These are phyloP conservation scores for Coprinellus micaceus DNA, from an alignment of 768 basidiomycete species.

Conservation along the genomic window DNA sequence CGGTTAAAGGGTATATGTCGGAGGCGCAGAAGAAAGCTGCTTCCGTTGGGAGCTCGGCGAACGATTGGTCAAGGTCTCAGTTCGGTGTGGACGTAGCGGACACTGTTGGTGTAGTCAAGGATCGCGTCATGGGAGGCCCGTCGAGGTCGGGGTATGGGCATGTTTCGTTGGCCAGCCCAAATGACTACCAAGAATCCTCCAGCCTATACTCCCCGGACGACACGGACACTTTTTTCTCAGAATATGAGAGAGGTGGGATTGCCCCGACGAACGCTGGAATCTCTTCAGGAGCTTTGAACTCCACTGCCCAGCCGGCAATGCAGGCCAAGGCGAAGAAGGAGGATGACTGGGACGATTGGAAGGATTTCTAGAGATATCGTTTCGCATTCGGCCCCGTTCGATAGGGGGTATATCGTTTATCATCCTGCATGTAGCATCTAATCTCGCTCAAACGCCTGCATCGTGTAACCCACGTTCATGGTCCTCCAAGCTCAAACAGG, in stretches of 20 bases:
- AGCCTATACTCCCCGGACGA: conserved; percentile 54
- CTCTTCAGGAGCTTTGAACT: conserved; percentile 4
- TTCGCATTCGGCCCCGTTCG: background rate
- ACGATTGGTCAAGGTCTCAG: conserved; percentile 72
- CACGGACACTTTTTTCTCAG: conserved; percentile 63
- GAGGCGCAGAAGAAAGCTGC: conserved; percentile 67
- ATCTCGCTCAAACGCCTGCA: too few species aligned
- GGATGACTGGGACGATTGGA: conserved; percentile 77
- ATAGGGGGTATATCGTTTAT: background rate
- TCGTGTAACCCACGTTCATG: background rate
- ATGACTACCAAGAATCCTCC: conserved; percentile 53
- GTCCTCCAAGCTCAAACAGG: background rate
- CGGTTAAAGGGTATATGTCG: conserved; percentile 66
- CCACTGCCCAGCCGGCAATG: conserved; percentile 15
- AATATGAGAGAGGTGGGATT: conserved; percentile 29
- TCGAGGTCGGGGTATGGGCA: conserved; percentile 48
- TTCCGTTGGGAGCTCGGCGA: conserved; percentile 58
- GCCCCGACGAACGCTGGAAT: too few species aligned
- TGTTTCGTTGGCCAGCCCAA: conserved; percentile 34
- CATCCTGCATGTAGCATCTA: background rate
- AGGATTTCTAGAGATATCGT: conserved; percentile 57
- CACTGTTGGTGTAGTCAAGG: conserved; percentile 61
- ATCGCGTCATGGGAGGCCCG: conserved; percentile 54
- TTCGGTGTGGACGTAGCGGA: conserved; percentile 85
- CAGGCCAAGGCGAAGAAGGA: conserved; percentile 38